Conservation (phyloP, 2,329 filamentous ascomycete genomes). For the Elsinoe ampelina region DNA sequence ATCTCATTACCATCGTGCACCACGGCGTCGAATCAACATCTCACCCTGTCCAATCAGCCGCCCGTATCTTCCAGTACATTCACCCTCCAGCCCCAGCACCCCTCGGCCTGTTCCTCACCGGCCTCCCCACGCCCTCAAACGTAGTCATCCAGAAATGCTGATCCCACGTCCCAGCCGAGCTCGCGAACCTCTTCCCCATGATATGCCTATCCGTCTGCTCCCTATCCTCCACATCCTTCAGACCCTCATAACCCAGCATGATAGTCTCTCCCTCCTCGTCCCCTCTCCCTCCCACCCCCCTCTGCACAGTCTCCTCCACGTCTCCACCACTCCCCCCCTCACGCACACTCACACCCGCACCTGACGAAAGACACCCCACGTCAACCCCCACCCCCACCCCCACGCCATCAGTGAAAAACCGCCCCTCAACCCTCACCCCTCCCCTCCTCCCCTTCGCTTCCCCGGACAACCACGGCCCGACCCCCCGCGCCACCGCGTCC, state of each 20-base stretch:
- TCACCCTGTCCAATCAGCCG: not conserved
- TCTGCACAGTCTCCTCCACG: not conserved
- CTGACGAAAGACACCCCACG: not conserved
- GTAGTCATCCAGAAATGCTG: constrained; percentile 8
- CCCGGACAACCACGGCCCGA: not conserved
- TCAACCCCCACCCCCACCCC: not conserved
- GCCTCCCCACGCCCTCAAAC: not conserved
- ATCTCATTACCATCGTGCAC: too few species aligned
- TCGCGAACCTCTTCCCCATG: not conserved
- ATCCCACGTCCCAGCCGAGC: constrained; percentile 1
- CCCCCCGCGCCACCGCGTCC: not conserved
- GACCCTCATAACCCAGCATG: not conserved
- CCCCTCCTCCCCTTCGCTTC: not conserved
- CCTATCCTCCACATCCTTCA: not conserved
- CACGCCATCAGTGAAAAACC: not conserved
- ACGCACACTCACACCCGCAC: too few species aligned
- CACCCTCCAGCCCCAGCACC: not conserved
- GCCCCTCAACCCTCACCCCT: not conserved
- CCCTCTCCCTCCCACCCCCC: not conserved
- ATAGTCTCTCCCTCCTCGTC: not conserved
- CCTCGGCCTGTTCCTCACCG: not conserved
- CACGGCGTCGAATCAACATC: not conserved
- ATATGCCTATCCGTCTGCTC: not conserved
- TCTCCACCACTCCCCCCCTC: not conserved
- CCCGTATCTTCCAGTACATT: not conserved